Evolutionary conservation across 192 early-diverging fungal species (phyloP).

Genomic region (Backusella sp.): DNA sequence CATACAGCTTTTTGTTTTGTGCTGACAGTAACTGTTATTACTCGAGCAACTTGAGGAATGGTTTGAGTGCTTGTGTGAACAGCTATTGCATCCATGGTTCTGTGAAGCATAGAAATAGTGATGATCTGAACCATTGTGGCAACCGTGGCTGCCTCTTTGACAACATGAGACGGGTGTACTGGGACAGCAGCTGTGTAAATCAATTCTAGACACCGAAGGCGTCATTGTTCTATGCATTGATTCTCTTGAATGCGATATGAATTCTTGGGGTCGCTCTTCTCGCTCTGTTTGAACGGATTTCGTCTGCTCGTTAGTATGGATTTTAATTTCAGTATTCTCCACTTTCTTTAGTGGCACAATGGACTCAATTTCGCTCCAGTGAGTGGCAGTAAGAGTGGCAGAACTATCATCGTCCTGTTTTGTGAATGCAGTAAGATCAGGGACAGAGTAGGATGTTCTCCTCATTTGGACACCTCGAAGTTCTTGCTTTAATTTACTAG

Average conservation of each 20-base stretch:
- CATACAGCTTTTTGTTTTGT: background rate
- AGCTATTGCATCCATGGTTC: background rate
- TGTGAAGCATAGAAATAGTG: background rate
- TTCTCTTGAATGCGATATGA: background rate
- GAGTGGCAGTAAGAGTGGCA: background rate
- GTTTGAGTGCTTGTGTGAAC: background rate
- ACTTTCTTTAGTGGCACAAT: background rate
- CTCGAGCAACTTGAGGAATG: background rate
- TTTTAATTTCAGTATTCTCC: background rate
- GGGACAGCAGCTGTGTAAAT: background rate
- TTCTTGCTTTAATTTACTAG: constrained; percentile 12
- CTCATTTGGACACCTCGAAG: constrained; percentile 3
- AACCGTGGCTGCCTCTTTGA: background rate
- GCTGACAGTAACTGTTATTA: background rate
- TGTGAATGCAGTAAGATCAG: constrained; percentile 7
- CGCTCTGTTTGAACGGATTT: background rate
- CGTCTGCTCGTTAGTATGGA: background rate
- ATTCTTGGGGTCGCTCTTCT: background rate
- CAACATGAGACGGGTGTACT: background rate
- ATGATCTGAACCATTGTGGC: background rate
- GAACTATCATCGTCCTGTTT: constrained; percentile 1
- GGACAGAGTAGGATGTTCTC: constrained; percentile 18
- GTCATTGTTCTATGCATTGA: background rate
- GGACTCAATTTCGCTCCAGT: background rate
- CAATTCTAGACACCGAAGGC: background rate